Percentiles rank a stretch among this genome's conserved stretches.
phyloP scores from a whole-genome alignment of 805 yeast genomes.

The Starmerella potacharoeniae region DNA sequence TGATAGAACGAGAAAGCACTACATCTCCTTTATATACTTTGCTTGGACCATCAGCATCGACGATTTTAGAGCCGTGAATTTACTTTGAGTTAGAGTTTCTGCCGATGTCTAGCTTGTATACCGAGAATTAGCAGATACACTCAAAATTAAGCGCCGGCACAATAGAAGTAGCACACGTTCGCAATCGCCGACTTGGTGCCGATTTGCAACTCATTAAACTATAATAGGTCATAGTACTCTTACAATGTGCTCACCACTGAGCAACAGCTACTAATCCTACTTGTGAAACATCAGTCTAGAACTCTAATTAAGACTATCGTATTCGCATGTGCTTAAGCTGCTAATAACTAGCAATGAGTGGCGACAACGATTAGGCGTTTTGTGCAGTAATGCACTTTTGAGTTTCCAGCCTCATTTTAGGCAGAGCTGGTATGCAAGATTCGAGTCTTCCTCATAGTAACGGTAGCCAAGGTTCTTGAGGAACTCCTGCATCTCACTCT shows the following conservation, averaged over 20 bases:
- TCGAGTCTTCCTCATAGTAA: slow-evolving; percentile 70
- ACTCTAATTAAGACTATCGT: too few species aligned
- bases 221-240: background rate
- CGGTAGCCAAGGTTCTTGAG: slow-evolving; percentile 63
- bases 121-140: background rate
- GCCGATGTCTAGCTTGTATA: background rate
- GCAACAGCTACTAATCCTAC: too few species aligned
- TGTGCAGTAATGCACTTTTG: background rate
- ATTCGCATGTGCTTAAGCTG: too few species aligned
- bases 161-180: background rate
- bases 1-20: background rate
- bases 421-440: slow-evolving; percentile 74
- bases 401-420: slow-evolving; percentile 27
- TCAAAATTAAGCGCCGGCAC: background rate
- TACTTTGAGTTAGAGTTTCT: background rate
- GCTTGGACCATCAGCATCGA: too few species aligned
- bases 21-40: background rate
- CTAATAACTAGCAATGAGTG: too few species aligned
- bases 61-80: background rate
- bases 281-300: too few species aligned
- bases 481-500: slow-evolving; percentile 53
- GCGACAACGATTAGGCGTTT: too few species aligned
- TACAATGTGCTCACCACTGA: too few species aligned
- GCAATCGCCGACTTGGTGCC: too few species aligned
- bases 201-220: background rate